A percentile compares a stretch with the other conserved stretches of the same genome.
phyloP scores from a whole-genome alignment of 1,139 yeast species.

The Blastobotrys apis region DNA sequence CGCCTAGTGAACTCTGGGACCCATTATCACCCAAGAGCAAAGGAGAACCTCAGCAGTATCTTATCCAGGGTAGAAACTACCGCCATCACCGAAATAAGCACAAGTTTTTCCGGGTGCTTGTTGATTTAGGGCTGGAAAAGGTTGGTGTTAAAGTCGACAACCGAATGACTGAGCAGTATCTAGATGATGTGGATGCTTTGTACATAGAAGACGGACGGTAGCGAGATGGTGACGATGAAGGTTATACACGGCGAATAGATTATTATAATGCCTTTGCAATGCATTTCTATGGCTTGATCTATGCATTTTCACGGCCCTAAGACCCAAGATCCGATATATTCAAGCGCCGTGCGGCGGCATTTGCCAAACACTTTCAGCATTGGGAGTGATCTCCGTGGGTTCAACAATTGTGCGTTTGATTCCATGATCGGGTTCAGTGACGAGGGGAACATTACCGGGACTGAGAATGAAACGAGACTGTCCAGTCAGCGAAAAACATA shows the following conservation, averaged over 20 bases:
- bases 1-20: constrained; percentile 30
- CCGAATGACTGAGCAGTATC: constrained; percentile 22
- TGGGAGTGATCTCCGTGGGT: constrained; percentile 24
- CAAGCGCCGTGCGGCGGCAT: constrained; percentile 24
- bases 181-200: constrained; percentile 28
- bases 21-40: constrained; percentile 28
- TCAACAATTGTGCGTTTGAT: constrained; percentile 26
- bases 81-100: constrained; percentile 27
- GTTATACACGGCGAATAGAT: constrained; percentile 23
- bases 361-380: constrained; percentile 28
- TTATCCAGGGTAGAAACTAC: constrained; percentile 23
- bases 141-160: constrained; percentile 28
- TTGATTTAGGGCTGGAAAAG: constrained; percentile 31
- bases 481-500: constrained; percentile 24
- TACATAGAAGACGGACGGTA: constrained; percentile 36
- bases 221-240: constrained; percentile 22
- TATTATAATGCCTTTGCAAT: constrained; percentile 35
- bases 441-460: constrained; percentile 20
- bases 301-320: constrained; percentile 21
- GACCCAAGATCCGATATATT: constrained; percentile 16
- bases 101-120: constrained; percentile 34
- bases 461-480: constrained; percentile 24
- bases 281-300: constrained; percentile 33
- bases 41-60: constrained; percentile 23
- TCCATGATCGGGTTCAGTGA: constrained; percentile 24